Base-by-base conservation (phyloP, 2,329 filamentous ascomycete genomes). In the Diaporthe citri region DNA sequence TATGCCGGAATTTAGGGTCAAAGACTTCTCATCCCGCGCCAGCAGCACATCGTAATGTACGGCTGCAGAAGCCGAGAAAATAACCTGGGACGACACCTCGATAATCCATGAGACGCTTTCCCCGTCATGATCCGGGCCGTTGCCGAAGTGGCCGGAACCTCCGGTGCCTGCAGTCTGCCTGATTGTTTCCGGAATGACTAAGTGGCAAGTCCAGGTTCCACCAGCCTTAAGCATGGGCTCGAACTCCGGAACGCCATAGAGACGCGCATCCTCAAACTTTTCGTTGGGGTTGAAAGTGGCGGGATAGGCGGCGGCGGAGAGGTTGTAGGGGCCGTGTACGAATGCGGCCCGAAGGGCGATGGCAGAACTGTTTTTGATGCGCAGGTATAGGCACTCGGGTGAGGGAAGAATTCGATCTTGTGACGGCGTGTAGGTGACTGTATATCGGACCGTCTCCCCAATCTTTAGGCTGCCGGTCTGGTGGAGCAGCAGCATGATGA, bases 141-240 rank as follows among this genome's bases (percentile, higher is more conserved):
- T 83, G 20, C 86, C 87, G 76, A 90, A 89, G 71, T 85, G 82
- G 22, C 86, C 85, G 74, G 84, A 81, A 69, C 83, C 79, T 52
- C 87, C 85, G 48, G 83, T 84, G 69, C 87, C 87, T 71, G 93
- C 93, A 25, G 86, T 90, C 81, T 93, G 90, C 64, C 94, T 89
- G 75, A 97, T 93, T 77, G 93, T 87, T 72, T 96, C 93, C 0
- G 96, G 96, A 0, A 99, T 92, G 7, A 91, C 88, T 77, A 99
- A 89, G 80, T 92, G 91, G 74, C 95, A 94, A 79, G 92, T 91
- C 94, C 96, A 99, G 60, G 90, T 92, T 9, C 95, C 96, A 41
- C 96, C 97, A 12, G 97, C 96, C 87, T 98, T 98, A 81, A 99
- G 90, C 87, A 98, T 96, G 62, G 97, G 96, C 85, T 99, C 97